Evolutionary conservation across 768 basidiomycete genomes (phyloP).

Genomic region (Hirschioporus abietinus): DNA sequence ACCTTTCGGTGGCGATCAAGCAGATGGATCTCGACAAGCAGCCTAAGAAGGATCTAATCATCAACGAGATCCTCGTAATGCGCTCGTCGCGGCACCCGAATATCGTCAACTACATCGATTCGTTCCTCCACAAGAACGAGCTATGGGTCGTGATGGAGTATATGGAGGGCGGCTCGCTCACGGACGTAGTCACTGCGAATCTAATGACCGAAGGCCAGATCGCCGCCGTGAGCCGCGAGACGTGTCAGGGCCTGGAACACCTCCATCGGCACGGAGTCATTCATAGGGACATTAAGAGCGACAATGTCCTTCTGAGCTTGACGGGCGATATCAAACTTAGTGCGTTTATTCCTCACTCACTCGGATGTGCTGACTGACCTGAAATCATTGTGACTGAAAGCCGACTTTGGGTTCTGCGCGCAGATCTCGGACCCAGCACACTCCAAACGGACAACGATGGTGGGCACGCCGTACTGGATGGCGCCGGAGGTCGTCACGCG

Average conservation of each 20-base stretch:
- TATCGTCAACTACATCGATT: slow-evolving; percentile 99
- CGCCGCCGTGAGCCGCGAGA: slow-evolving; percentile 92
- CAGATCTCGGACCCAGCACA: slow-evolving; percentile 88
- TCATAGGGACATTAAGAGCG: slow-evolving; percentile 98
- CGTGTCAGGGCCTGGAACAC: slow-evolving; percentile 89
- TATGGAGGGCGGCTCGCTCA: slow-evolving; percentile 94
- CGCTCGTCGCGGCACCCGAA: slow-evolving; percentile 95
- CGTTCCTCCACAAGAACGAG: slow-evolving; percentile 96
- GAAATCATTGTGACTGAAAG: slow-evolving; percentile 32
- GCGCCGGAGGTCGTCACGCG: slow-evolving; percentile 96
- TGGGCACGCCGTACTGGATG: slow-evolving; percentile 99
- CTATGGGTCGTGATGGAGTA: slow-evolving; percentile 99
- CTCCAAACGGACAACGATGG: slow-evolving; percentile 95
- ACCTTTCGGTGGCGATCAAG: slow-evolving; percentile 94
- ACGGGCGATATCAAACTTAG: slow-evolving; percentile 97
- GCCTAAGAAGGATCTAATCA: slow-evolving; percentile 98
- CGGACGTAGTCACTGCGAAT: slow-evolving; percentile 93
- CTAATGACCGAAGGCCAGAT: slow-evolving; percentile 99
- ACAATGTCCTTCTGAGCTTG: slow-evolving; percentile 91
- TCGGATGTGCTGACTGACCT: no score
- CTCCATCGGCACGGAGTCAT: slow-evolving; percentile 96
- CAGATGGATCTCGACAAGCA: slow-evolving; percentile 99
- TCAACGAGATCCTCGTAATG: slow-evolving; percentile 99
- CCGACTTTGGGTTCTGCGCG: slow-evolving; percentile 98
- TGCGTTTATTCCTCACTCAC: no score